These are phyloP conservation scores for Fonsecaea nubica DNA, from an alignment of 2,329 filamentous ascomycete genomes.

Conservation along the genomic window DNA sequence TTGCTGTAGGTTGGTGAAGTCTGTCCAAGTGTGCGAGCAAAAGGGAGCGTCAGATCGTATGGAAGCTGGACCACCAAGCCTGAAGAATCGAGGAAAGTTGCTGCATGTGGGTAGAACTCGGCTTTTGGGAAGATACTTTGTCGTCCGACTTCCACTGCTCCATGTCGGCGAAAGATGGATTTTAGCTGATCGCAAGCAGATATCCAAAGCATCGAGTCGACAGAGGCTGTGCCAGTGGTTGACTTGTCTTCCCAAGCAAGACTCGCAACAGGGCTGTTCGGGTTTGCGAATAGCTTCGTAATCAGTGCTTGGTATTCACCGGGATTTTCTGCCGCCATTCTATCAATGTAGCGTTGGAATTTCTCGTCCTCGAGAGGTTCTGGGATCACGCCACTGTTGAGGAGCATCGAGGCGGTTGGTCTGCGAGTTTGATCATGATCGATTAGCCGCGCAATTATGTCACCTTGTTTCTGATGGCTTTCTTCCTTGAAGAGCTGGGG, in stretches of 20 bases:
- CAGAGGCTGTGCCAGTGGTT: slow-evolving; percentile 39
- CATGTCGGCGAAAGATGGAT: slow-evolving; percentile 84
- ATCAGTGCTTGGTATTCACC: slow-evolving; percentile 62
- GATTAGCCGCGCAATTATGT: slow-evolving; percentile 79
- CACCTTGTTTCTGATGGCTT: slow-evolving; percentile 63
- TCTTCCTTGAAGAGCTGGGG: slow-evolving; percentile 71
- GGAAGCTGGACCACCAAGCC: slow-evolving; percentile 88
- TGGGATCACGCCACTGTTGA: slow-evolving; percentile 85
- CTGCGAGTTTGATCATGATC: slow-evolving; percentile 82
- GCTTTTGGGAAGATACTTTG: slow-evolving; percentile 82
- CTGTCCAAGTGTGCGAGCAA: slow-evolving; percentile 82
- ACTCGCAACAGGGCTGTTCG: slow-evolving; percentile 34
- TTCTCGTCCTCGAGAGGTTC: slow-evolving; percentile 93
- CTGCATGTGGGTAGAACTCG: slow-evolving; percentile 73
- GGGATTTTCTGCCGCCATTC: slow-evolving; percentile 79
- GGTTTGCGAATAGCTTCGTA: slow-evolving; percentile 31
- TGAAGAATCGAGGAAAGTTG: slow-evolving; percentile 79
- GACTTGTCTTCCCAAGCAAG: slow-evolving; percentile 36
- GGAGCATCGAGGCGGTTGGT: slow-evolving; percentile 79
- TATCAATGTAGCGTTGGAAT: slow-evolving; percentile 80
- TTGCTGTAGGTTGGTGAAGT: slow-evolving; percentile 68
- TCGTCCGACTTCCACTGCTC: slow-evolving; percentile 79
- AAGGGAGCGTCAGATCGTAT: slow-evolving; percentile 87
- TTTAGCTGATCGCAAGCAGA: slow-evolving; percentile 76
- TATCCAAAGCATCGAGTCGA: slow-evolving; percentile 72